Evolutionary conservation across 2,329 filamentous ascomycete species (phyloP), one percentile per base, ranked within the genome.

Genomic region (Botryotinia globosa): DNA sequence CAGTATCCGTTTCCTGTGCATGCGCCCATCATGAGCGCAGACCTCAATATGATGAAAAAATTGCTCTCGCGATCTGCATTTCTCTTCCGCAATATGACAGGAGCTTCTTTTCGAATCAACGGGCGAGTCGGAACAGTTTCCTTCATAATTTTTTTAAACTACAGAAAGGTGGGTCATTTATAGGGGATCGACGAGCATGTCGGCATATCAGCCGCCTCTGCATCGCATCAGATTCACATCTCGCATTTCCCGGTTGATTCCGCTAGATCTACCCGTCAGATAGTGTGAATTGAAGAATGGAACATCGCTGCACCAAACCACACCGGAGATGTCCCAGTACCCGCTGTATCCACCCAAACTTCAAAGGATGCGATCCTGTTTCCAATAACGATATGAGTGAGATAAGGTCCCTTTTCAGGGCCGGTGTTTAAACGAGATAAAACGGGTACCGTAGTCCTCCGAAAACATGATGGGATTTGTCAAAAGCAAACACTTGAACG

Each of bases 401-500:
- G 37, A 56, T 42, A 16, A 42, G 5, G 56, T 18, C 51, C 18
- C 4, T 9, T 44, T 44, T 44, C 10, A 42, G 16, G 14, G 16
- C n/a, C 18, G 20, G 20, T n/a, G 2, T 25, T 4, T 48, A 3
- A 18, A 39, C 1, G 34, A 63, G 18, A 32, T 20, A 4, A 4
- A 51, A n/a, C 14, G 8, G 22, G 16, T n/a, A n/a, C n/a, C n/a
- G n/a, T 12, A 16, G 12, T 29, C 6, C 63, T 39, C 25, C 22
- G 37, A 62, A 16, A 39, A 2, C 25, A 39, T 37, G 34, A 34
- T 10, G 12, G 25, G 37, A 22, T 66, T 37, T 39, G 64, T n/a
- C 34, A 54, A 54, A 32, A 32, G 48, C 65, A 68, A 68, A 68
- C 48, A 68, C 65, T 67, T 68, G 44, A 37, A 37, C 22, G 22